These are phyloP conservation scores for Trichoderma arundinaceum DNA, from an alignment of 2,329 filamentous ascomycete genomes.

Conservation along the genomic window DNA sequence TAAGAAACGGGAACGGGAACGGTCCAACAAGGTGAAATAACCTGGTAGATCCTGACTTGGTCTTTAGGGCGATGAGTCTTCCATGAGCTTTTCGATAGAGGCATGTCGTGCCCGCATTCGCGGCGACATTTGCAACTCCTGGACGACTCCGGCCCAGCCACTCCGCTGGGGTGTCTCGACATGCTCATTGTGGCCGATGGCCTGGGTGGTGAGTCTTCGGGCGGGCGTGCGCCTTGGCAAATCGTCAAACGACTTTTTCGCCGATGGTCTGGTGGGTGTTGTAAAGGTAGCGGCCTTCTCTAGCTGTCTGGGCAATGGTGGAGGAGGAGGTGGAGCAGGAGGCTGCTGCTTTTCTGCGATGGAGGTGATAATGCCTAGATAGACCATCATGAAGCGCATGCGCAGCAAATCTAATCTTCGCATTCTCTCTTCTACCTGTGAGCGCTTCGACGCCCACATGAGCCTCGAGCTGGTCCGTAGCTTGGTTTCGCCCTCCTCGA, in stretches of 20 bases:
- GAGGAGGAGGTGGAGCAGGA: conserved; percentile 40
- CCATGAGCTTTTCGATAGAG: conserved; percentile 66
- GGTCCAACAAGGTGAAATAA: neutral
- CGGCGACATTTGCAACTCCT: conserved; percentile 66
- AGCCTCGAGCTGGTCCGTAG: conserved; percentile 58
- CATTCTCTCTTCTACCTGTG: conserved; percentile 61
- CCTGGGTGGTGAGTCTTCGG: conserved; percentile 59
- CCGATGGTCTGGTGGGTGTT: conserved; percentile 42
- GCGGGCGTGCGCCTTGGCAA: conserved; percentile 55
- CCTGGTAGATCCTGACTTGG: neutral
- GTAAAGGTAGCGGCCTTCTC: conserved; percentile 45
- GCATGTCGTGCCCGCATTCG: conserved; percentile 65
- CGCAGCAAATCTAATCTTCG: conserved; percentile 65
- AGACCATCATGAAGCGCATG: conserved; percentile 68
- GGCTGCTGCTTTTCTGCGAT: conserved; percentile 45
- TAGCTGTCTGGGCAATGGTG: conserved; percentile 41
- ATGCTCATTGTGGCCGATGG: conserved; percentile 59
- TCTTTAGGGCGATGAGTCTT: conserved; percentile 37
- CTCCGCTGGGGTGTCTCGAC: conserved; percentile 54
- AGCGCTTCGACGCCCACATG: conserved; percentile 63
- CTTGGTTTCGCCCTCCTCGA: conserved; percentile 49
- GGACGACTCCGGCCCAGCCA: conserved; percentile 68
- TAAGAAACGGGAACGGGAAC: neutral
- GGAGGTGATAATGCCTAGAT: conserved; percentile 63
- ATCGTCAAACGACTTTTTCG: conserved; percentile 53